These are phyloP conservation scores for Podospora bellae-mahoneyi DNA, from an alignment of 495 filamentous ascomycete species.

Conservation along the genomic window DNA sequence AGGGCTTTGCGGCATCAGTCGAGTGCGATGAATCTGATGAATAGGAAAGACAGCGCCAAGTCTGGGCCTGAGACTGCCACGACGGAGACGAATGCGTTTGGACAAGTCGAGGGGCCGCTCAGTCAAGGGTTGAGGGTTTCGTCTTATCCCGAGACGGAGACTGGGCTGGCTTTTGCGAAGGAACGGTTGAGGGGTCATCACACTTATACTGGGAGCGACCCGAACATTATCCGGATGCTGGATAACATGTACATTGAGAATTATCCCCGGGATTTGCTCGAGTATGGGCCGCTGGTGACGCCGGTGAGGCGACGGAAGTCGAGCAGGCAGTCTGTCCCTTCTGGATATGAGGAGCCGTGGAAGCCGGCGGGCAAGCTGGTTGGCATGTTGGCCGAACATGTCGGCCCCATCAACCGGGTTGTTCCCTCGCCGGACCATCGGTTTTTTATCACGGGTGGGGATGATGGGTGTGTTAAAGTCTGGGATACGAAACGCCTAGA, in stretches of 20 bases:
- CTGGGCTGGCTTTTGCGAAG: constrained; percentile 34
- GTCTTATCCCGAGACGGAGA: constrained; percentile 30
- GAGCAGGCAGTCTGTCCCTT: constrained; percentile 45
- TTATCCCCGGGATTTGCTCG: constrained; percentile 74
- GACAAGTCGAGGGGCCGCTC: constrained; percentile 74
- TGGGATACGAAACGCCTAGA: constrained; percentile 93
- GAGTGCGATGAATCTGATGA: constrained; percentile 81
- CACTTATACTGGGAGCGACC: constrained; percentile 85
- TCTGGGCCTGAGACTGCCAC: constrained; percentile 80
- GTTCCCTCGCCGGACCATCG: constrained; percentile 82
- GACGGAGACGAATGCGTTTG: constrained; percentile 74
- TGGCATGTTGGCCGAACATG: constrained; percentile 85
- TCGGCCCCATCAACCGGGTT: constrained; percentile 75
- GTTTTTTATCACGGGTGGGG: constrained; percentile 91
- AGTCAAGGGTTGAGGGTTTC: constrained; percentile 36
- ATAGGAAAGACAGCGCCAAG: constrained; percentile 73
- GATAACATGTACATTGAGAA: constrained; percentile 88
- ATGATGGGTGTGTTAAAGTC: constrained; percentile 87
- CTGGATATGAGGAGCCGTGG: constrained; percentile 61
- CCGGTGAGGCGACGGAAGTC: constrained; percentile 62
- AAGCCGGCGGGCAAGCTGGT: constrained; percentile 79
- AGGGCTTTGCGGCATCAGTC: constrained; percentile 56
- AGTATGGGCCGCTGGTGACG: constrained; percentile 78
- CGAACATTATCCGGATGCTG: constrained; percentile 77
- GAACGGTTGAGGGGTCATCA: constrained; percentile 49